Conservation (phyloP, 202 grass and related monocot genomes). For the Alloteropsis angusta region DNA sequence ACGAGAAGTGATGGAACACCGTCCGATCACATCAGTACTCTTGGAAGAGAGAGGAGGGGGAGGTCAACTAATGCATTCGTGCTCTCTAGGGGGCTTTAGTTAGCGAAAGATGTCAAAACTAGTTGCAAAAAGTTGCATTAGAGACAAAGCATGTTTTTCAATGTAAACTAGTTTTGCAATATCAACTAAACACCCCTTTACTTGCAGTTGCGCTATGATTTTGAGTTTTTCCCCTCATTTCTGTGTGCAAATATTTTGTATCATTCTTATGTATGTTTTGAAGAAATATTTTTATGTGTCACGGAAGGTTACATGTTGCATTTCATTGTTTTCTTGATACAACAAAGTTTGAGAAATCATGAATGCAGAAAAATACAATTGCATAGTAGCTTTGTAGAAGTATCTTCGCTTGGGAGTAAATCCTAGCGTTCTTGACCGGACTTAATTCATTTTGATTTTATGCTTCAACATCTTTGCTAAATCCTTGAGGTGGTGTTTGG, state of each 20-base stretch:
- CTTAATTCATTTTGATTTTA: neutral
- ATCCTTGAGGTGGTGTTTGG: no score
- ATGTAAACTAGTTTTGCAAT: no score
- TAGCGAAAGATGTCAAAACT: no score
- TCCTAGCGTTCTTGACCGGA: neutral
- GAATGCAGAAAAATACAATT: neutral
- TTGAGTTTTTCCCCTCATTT: neutral
- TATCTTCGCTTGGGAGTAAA: neutral
- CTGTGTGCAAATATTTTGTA: no score
- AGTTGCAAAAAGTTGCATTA: no score
- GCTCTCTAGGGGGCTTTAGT: no score
- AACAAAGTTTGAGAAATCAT: neutral
- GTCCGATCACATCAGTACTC: neutral
- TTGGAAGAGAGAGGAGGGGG: neutral
- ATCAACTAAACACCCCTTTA: no score
- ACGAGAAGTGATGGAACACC: neutral
- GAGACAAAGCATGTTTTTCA: no score
- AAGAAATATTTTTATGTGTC: neutral
- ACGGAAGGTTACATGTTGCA: neutral
- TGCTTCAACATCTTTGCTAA: neutral
- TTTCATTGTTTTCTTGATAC: neutral
- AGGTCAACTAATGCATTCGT: neutral
- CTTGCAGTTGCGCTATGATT: neutral
- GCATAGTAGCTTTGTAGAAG: neutral
- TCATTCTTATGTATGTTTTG: no score